These are phyloP conservation scores for Achlya hypogyna DNA, from an alignment of 352 stramenopile genomes.

Conservation along the genomic window DNA sequence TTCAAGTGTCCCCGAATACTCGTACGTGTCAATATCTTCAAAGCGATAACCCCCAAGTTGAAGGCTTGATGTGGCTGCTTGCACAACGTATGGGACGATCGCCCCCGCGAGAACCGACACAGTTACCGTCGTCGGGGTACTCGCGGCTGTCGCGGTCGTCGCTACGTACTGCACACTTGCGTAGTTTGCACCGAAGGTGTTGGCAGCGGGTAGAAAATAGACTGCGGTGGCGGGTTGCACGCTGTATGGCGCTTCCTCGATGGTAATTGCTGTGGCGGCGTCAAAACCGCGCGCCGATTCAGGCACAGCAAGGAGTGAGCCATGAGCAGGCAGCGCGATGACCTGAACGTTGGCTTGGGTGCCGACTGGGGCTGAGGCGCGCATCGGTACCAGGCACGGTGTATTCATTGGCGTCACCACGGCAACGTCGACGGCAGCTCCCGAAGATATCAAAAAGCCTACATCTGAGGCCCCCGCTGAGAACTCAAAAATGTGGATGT, in stretches of 20 bases:
- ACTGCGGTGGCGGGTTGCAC: neutral
- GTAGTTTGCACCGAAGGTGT: neutral
- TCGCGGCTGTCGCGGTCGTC: neutral
- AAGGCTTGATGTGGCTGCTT: neutral
- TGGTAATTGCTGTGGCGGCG: neutral
- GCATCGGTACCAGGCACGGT: neutral
- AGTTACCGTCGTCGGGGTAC: neutral
- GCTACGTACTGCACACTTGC: neutral
- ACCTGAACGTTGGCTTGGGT: constrained; percentile 4
- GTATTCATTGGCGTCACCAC: neutral
- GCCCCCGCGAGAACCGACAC: neutral
- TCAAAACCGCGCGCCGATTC: neutral
- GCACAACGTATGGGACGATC: neutral
- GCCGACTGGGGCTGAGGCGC: neutral
- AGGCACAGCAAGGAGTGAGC: too few species aligned
- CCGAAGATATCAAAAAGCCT: neutral
- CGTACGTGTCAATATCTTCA: constrained; percentile 13
- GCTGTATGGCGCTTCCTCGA: too few species aligned
- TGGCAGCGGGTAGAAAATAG: neutral
- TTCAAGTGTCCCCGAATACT: constrained; percentile 9
- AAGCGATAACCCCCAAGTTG: constrained; percentile 10
- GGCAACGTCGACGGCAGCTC: neutral
- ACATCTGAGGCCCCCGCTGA: neutral
- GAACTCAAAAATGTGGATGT: neutral
- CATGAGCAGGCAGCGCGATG: neutral